Conservation (phyloP, 352 stramenopile genomes). For the Pythium apleroticum region DNA sequence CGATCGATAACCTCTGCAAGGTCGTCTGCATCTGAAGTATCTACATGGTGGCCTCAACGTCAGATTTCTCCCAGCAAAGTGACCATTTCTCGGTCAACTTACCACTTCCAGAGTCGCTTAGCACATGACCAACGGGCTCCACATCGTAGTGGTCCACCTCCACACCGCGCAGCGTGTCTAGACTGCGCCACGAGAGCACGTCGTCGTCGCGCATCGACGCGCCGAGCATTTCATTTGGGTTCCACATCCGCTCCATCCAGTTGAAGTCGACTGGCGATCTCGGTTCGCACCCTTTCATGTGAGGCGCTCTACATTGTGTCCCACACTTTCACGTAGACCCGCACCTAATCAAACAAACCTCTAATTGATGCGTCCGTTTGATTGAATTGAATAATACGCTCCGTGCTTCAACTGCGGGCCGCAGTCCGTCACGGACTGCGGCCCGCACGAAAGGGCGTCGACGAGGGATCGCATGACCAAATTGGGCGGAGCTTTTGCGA, state of each 20-base stretch:
- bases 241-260: conserved; percentile 21
- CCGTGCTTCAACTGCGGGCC: neutral
- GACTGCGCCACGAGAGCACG: conserved; percentile 41
- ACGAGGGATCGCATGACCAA: conserved; percentile 1
- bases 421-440: too few relatives aligned
- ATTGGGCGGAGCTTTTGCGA: neutral
- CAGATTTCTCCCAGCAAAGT: neutral
- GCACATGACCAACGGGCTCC: neutral
- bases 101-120: conserved; percentile 24
- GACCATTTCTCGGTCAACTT: neutral
- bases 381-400: neutral
- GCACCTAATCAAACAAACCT: conserved; percentile 2
- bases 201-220: conserved; percentile 32
- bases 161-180: conserved; percentile 27
- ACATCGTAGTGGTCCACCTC: conserved; percentile 2
- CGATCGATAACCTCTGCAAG: conserved; percentile 29
- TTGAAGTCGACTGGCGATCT: conserved; percentile 4
- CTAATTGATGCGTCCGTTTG: neutral
- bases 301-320: neutral
- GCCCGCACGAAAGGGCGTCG: neutral
- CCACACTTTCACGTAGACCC: neutral
- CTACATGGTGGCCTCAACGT: conserved; percentile 3
- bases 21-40: conserved; percentile 32
- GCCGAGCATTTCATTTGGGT: conserved; percentile 19
- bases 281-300: conserved; percentile 6